Conservation (phyloP, 495 filamentous ascomycete genomes). For the Haplographium delicatum region DNA sequence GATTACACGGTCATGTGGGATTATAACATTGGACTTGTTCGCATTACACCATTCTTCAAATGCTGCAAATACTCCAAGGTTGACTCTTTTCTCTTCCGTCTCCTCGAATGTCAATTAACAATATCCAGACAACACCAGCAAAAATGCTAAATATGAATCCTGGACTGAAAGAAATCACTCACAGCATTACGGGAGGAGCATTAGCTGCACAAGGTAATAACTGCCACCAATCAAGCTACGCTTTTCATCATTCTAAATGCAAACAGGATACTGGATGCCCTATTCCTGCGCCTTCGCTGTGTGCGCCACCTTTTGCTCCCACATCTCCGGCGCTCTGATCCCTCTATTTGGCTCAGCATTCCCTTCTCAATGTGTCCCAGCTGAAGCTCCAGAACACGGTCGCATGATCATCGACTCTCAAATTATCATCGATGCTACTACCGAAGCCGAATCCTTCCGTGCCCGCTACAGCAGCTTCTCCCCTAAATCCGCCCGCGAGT, state of each 20-base stretch:
- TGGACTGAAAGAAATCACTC: conserved; percentile 77
- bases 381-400: conserved; percentile 48
- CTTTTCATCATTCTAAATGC: conserved; percentile 1
- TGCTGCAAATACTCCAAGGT: conserved; percentile 84
- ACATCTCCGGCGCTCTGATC: conserved; percentile 77
- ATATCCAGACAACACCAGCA: conserved; percentile 68
- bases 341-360: conserved; percentile 85
- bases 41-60: conserved; percentile 94
- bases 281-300: conserved; percentile 77
- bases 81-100: not conserved
- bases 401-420: conserved; percentile 62
- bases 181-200: conserved; percentile 92
- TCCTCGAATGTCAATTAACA: conserved; percentile 6
- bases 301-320: conserved; percentile 80
- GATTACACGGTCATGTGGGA: conserved; percentile 89
- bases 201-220: conserved; percentile 78
- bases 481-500: conserved; percentile 3
- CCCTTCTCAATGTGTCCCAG: conserved; percentile 61
- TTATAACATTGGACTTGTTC: conserved; percentile 90
- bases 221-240: not conserved
- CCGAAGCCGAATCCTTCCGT: conserved; percentile 46
- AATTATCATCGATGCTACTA: conserved; percentile 42
- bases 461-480: conserved; percentile 12
- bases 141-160: conserved; percentile 75
- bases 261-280: conserved; percentile 92